Evolutionary conservation across 345 rosid species (phyloP).

Genomic region (Carallia brachiata): DNA sequence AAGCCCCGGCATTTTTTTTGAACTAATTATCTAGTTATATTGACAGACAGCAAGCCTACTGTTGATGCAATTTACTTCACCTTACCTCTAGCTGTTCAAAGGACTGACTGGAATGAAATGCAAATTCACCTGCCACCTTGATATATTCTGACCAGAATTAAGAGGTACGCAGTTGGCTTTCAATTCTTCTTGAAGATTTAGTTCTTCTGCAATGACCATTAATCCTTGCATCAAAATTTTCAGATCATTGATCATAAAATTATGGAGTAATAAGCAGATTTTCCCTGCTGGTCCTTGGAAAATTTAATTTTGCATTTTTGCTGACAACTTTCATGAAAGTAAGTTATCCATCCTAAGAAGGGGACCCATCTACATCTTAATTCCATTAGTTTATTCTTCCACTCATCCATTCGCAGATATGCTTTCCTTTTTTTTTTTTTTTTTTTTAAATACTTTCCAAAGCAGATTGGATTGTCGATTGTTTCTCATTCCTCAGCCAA

Average conservation of each 20-base stretch:
- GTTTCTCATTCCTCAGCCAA: slow-evolving; percentile 8
- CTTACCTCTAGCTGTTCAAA: background rate
- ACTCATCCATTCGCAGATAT: slow-evolving; percentile 6
- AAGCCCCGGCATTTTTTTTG: too few species aligned
- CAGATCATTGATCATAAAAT: background rate
- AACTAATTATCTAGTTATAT: background rate
- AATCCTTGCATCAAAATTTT: background rate
- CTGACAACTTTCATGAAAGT: background rate
- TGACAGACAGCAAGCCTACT: background rate
- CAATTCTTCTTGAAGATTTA: background rate
- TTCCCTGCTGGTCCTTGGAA: background rate
- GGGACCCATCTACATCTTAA: slow-evolving; percentile 10
- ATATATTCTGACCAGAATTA: background rate
- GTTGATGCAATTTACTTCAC: slow-evolving; percentile 1
- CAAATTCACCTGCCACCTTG: too few species aligned
- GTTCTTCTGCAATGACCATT: background rate
- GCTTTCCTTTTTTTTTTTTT: too few species aligned
- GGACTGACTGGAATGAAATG: too few species aligned
- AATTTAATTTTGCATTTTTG: slow-evolving; percentile 1
- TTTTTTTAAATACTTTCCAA: background rate
- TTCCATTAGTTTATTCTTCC: slow-evolving; percentile 27
- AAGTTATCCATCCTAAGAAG: background rate
- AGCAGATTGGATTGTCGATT: background rate
- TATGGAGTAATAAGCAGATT: background rate
- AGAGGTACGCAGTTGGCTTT: background rate